Evolutionary conservation across 805 yeast genomes (phyloP).

Genomic region (Tetrapisispora fleetii): DNA sequence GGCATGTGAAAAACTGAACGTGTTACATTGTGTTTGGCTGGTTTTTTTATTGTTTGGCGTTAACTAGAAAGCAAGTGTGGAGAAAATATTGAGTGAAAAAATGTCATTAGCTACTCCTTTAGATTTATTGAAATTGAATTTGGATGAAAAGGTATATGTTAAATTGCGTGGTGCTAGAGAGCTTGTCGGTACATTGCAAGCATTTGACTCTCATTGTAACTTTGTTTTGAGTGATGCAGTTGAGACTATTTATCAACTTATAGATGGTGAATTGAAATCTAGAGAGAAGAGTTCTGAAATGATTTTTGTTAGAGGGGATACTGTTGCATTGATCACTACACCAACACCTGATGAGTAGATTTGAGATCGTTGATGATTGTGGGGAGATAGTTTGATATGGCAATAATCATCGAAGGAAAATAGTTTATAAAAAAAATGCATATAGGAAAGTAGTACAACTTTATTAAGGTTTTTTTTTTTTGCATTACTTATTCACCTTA

Average conservation of each 20-base stretch:
- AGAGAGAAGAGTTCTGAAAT: slow-evolving; percentile 60
- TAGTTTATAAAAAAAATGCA: not conserved
- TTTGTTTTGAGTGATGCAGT: slow-evolving; percentile 88
- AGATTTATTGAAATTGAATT: slow-evolving; percentile 72
- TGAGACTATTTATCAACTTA: slow-evolving; percentile 63
- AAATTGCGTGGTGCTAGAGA: slow-evolving; percentile 93
- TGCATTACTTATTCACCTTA: too few species aligned
- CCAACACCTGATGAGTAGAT: slow-evolving; percentile 22
- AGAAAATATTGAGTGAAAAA: not conserved
- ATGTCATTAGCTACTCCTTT: slow-evolving; percentile 59
- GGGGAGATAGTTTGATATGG: not conserved
- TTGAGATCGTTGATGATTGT: too few species aligned
- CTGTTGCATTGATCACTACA: slow-evolving; percentile 74
- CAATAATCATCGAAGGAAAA: not conserved
- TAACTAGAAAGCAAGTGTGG: too few species aligned
- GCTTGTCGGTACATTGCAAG: slow-evolving; percentile 79
- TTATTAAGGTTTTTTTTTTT: too few species aligned
- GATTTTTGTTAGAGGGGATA: slow-evolving; percentile 96
- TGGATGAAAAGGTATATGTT: slow-evolving; percentile 80
- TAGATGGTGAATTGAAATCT: slow-evolving; percentile 38
- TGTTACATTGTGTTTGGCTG: too few species aligned
- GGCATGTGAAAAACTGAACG: too few species aligned
- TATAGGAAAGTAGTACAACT: not conserved
- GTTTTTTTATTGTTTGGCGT: too few species aligned
- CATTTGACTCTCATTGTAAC: slow-evolving; percentile 94